These are phyloP conservation scores for Penicillium sp. DNA, from an alignment of 2,329 filamentous ascomycete species.

Conservation along the genomic window DNA sequence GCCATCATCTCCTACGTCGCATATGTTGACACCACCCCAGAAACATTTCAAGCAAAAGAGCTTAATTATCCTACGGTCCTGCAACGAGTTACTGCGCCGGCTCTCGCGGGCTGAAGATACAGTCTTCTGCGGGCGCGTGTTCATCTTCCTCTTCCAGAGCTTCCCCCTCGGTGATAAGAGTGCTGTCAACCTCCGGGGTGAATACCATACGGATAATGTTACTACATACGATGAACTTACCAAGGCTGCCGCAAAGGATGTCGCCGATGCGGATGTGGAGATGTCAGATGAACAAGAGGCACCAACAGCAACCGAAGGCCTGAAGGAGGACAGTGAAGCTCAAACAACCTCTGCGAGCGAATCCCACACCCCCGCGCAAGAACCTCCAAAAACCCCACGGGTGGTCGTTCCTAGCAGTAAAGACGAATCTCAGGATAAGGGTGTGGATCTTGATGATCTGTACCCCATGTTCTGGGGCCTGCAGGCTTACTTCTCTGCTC, in stretches of 20 bases:
- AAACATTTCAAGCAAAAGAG: slow-evolving; percentile 73
- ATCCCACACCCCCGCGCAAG: slow-evolving; percentile 18
- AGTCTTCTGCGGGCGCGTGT: slow-evolving; percentile 91
- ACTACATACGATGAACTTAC: slow-evolving; percentile 65
- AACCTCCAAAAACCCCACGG: slow-evolving; percentile 18
- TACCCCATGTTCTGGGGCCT: slow-evolving; percentile 93
- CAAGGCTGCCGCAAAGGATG: too few relatives aligned
- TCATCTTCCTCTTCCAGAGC: slow-evolving; percentile 97
- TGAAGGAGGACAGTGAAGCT: too few relatives aligned
- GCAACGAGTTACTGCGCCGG: slow-evolving; percentile 86
- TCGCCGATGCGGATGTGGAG: too few relatives aligned
- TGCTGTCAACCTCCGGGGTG: slow-evolving; percentile 88
- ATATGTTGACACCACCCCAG: slow-evolving; percentile 26
- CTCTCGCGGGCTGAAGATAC: slow-evolving; percentile 94
- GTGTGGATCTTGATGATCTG: slow-evolving; percentile 61
- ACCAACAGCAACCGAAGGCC: too few relatives aligned
- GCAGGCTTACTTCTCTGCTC: slow-evolving; percentile 84
- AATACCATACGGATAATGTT: slow-evolving; percentile 91
- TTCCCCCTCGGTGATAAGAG: slow-evolving; percentile 94
- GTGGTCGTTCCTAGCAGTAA: slow-evolving; percentile 21
- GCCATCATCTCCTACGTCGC: background rate
- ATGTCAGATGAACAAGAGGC: too few relatives aligned
- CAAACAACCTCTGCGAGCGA: too few relatives aligned
- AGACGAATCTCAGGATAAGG: slow-evolving; percentile 29
- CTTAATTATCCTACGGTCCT: slow-evolving; percentile 80